Percentiles rank a stretch among this genome's conserved stretches.
phyloP scores from a whole-genome alignment of 139 green algal genomes.

The Chlorella sorokiniana region DNA sequence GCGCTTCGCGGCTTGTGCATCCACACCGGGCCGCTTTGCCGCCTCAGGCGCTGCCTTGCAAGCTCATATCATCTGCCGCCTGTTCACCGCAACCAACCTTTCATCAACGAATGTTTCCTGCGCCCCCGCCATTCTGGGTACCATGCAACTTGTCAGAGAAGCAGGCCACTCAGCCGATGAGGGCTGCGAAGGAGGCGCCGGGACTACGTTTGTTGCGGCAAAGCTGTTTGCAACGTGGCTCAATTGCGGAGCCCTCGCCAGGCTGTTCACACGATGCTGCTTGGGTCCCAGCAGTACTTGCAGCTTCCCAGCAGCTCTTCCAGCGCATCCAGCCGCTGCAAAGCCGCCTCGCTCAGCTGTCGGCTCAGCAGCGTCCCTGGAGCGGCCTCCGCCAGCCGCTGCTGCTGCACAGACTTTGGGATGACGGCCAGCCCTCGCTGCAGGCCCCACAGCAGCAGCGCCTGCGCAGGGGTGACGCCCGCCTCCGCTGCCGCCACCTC shows the following conservation, averaged over 20 bases:
- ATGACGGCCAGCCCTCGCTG: slow-evolving; percentile 77
- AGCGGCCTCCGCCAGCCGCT: slow-evolving; percentile 48
- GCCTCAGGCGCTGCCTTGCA: too few species aligned
- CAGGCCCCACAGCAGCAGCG: slow-evolving; percentile 80
- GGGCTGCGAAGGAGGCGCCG: too few species aligned
- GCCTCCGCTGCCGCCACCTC: slow-evolving; percentile 24
- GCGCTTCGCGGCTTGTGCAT: too few species aligned
- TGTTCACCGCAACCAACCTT: background rate
- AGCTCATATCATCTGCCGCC: background rate
- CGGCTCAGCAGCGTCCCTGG: slow-evolving; percentile 35
- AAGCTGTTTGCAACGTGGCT: background rate
- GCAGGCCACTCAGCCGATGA: too few species aligned
- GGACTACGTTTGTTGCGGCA: too few species aligned
- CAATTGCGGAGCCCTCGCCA: background rate
- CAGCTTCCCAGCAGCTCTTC: slow-evolving; percentile 52
- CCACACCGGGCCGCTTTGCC: too few species aligned
- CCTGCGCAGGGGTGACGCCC: slow-evolving; percentile 52
- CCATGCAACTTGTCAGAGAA: too few species aligned
- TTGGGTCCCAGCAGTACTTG: slow-evolving; percentile 78
- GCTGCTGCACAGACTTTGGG: slow-evolving; percentile 66
- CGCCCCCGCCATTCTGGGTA: background rate
- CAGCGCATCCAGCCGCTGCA: slow-evolving; percentile 49
- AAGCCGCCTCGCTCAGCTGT: background rate
- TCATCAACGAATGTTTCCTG: background rate
- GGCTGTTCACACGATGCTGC: slow-evolving; percentile 8